phyloP scores from a whole-genome alignment of 2,329 filamentous ascomycete genomes.

The Coleophoma cylindrospora region DNA sequence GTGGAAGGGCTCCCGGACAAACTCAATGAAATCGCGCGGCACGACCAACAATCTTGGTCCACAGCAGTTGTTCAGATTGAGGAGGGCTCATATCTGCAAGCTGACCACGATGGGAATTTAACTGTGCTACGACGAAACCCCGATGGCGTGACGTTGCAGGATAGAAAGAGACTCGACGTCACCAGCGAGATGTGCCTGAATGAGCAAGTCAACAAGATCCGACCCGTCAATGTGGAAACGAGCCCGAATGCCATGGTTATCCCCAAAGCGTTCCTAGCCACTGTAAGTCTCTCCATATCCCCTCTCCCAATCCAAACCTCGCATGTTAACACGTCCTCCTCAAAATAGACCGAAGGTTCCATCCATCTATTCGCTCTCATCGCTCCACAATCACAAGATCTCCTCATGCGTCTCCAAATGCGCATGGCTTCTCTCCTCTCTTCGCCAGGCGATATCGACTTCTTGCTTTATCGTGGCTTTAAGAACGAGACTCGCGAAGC shows the following conservation, averaged over 20 bases:
- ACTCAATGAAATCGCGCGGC: conserved; percentile 70
- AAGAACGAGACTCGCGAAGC: conserved; percentile 65
- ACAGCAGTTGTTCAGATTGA: conserved; percentile 73
- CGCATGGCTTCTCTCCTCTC: conserved; percentile 62
- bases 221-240: conserved; percentile 63
- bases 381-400: conserved; percentile 63
- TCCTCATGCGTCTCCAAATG: conserved; percentile 77
- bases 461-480: conserved; percentile 78
- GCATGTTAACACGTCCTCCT: too few species aligned
- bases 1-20: conserved; percentile 51
- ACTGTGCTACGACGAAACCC: conserved; percentile 71
- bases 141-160: conserved; percentile 68
- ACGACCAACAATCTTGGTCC: conserved; percentile 77
- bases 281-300: conserved; percentile 51
- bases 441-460: conserved; percentile 69
- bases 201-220: conserved; percentile 89
- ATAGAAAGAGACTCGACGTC: conserved; percentile 64
- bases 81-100: conserved; percentile 71
- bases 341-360: conserved; percentile 71
- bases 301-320: not conserved
- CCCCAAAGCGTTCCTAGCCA: conserved; percentile 83
- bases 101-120: conserved; percentile 84
- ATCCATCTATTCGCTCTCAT: conserved; percentile 89
- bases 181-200: conserved; percentile 81
- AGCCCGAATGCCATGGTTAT: conserved; percentile 62